phyloP scores from a whole-genome alignment of 1,284 basidiomycete species.

The Ceratobasidium sp. region DNA sequence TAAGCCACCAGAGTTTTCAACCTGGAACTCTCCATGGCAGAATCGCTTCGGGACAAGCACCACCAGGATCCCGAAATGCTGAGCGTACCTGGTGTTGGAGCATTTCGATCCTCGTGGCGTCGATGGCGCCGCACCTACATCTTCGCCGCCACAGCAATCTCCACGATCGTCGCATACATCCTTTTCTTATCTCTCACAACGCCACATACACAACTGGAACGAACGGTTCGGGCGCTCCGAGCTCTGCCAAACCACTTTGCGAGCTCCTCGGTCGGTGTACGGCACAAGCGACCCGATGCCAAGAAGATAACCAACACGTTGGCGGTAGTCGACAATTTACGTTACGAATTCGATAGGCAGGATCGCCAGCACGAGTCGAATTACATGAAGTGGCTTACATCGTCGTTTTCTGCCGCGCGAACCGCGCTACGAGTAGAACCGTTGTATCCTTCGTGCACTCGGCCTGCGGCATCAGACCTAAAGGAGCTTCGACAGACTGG shows the following conservation, averaged over 20 bases:
- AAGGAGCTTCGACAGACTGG: background rate
- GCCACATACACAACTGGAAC: background rate
- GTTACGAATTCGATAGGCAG: slow-evolving; percentile 23
- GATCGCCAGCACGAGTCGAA: background rate
- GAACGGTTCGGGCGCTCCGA: background rate
- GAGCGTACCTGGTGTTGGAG: background rate
- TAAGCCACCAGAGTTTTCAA: no score
- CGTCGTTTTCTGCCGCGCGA: background rate
- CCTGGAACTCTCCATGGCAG: no score
- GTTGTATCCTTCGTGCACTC: slow-evolving; percentile 11
- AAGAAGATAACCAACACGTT: slow-evolving; percentile 1
- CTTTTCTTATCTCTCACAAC: background rate
- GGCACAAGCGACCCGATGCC: background rate
- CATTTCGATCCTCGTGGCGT: background rate
- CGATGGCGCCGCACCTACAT: slow-evolving; percentile 12
- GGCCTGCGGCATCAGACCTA: background rate
- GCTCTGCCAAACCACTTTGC: slow-evolving; percentile 22
- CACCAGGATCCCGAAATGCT: slow-evolving; percentile 9
- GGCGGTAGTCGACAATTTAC: background rate
- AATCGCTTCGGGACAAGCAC: no score
- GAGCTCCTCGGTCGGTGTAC: background rate
- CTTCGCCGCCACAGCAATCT: background rate
- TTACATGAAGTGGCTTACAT: background rate
- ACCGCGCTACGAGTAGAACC: background rate
- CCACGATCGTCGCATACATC: slow-evolving; percentile 6